A percentile compares a stretch with the other conserved stretches of the same genome.
These are phyloP conservation scores for Cladosporium sp. DNA, from an alignment of 2,329 filamentous ascomycete species.

Conservation along the genomic window DNA sequence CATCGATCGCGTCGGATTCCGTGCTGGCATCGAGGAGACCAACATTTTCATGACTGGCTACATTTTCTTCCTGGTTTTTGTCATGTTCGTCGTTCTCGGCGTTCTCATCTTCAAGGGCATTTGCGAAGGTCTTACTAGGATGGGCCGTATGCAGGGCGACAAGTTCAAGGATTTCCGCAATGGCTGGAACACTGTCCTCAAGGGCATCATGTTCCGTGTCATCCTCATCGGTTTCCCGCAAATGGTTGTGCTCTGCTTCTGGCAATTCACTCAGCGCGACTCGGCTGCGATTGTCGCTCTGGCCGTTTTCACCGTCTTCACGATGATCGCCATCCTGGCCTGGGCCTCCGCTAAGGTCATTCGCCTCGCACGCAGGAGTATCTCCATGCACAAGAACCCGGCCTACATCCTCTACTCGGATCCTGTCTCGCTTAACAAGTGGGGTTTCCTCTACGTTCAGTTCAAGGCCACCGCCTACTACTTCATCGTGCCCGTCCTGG, in stretches of 20 bases:
- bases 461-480: conserved; percentile 95
- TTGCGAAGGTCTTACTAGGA: conserved; percentile 69
- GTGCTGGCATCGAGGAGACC: conserved; percentile 74
- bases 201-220: conserved; percentile 88
- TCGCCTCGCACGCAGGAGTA: conserved; percentile 78
- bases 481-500: conserved; percentile 75
- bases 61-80: conserved; percentile 80
- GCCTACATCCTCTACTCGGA: conserved; percentile 97
- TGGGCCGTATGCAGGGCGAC: conserved; percentile 72
- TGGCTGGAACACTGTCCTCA: conserved; percentile 85
- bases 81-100: conserved; percentile 64
- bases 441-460: conserved; percentile 96
- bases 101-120: conserved; percentile 75
- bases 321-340: conserved; percentile 67
- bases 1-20: conserved; percentile 84
- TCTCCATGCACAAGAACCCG: conserved; percentile 88
- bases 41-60: conserved; percentile 92
- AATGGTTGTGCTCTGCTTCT: conserved; percentile 82
- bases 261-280: conserved; percentile 84
- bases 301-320: conserved; percentile 81
- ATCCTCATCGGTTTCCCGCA: conserved; percentile 86
- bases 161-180: conserved; percentile 92
- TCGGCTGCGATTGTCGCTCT: conserved; percentile 81
- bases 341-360: conserved; percentile 92
- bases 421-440: conserved; percentile 89